phyloP scores from a whole-genome alignment of 495 filamentous ascomycete genomes.

The Neurospora cerealis region DNA sequence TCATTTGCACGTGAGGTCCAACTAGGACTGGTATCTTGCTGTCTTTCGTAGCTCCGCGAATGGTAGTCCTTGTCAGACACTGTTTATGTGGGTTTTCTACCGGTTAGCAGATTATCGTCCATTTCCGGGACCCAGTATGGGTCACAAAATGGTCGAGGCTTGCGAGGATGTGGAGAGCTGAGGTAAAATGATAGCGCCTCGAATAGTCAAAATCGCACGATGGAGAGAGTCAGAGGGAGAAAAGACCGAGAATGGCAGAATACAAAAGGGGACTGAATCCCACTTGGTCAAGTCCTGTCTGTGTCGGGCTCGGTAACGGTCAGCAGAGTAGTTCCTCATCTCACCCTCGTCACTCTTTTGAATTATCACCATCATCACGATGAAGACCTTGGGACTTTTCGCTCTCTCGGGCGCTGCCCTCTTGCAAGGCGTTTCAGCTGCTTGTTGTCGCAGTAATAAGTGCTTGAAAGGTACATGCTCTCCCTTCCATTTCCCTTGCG shows the following conservation, averaged over 20 bases:
- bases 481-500: neutral
- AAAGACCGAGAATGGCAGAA: neutral
- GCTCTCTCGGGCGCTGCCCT: neutral
- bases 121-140: neutral
- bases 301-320: neutral
- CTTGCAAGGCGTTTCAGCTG: neutral
- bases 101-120: neutral
- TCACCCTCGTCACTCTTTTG: neutral
- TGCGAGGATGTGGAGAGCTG: neutral
- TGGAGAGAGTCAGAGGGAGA: neutral
- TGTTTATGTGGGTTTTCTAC: neutral
- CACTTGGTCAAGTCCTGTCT: neutral
- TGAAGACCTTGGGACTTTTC: neutral
- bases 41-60: neutral
- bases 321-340: neutral
- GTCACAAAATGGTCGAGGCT: neutral
- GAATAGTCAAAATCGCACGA: neutral
- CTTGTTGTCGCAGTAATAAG: neutral
- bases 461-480: neutral
- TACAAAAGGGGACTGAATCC: neutral
- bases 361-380: neutral
- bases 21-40: neutral
- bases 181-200: neutral
- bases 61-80: neutral
- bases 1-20: neutral